Evolutionary conservation across 1,139 yeast genomes (phyloP), one percentile per base, ranked within the genome.

Genomic region (Yamadazyma oceani): DNA sequence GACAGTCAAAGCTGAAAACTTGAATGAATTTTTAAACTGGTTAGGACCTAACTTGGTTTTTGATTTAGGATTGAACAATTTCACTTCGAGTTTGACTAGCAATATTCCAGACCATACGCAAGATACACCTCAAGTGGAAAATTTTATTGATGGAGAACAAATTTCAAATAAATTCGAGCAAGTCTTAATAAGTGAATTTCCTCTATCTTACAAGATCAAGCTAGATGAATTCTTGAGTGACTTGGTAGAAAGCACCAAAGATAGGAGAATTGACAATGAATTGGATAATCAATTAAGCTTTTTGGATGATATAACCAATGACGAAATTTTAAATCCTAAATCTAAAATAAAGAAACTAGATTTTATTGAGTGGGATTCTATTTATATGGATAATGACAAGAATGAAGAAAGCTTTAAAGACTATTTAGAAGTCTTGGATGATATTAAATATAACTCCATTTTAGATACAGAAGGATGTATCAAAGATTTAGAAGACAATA

Each of bases 281-380:
- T 43, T 62, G 6, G 68, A 64, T 25, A 55, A 58, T 31, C 70
- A 65, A 35, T 45, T 69, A 14, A 60, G 60, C 36, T 70, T 70
- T 42, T 56, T 70, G 43, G 72, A 67, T 32, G 72, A 67, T 29
- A 60, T 69, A 7, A 55, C 69, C 6, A 58, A 56, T 35, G 66
- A 60, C 31, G 66, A 58, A 35, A 46, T 60, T 7, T 49, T 58
- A 31, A 58, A 63, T 33, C 68, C 69, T 0, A 55, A 53, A 15
- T 51, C 61, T 1, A 60, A 58, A 26, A 40, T 54, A 8, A 56
- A 57, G 32, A 60, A 57, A 35, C 43, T 65, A 28, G 58, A 54
- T 22, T 22, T 53, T 0, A 44, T 66, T 9, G 66, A 64, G 39
- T 69, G 75, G 75, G 70, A 67, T 41, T 53, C 70, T 0, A 48